Evolutionary conservation across 805 yeast genomes (phyloP).

Genomic region (Helenozyma baotianmanensis): DNA sequence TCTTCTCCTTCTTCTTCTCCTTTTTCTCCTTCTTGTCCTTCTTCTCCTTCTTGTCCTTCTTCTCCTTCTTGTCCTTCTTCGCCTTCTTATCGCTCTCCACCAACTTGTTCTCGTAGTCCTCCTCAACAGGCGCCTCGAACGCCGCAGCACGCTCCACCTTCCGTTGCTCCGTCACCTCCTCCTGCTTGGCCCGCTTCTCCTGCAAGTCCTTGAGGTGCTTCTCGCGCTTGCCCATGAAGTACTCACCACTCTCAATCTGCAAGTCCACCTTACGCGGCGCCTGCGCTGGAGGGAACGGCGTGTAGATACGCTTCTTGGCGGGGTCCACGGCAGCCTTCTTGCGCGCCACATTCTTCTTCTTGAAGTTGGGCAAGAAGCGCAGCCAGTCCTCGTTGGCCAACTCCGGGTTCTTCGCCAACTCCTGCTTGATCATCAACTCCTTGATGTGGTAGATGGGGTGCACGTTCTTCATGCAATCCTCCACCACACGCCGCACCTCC

Average conservation of each 20-base stretch:
- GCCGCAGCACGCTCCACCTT: conserved; percentile 71
- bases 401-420: conserved; percentile 91
- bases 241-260: conserved; percentile 97
- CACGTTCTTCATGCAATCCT: conserved; percentile 93
- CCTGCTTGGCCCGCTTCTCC: conserved; percentile 77
- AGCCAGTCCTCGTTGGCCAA: conserved; percentile 96
- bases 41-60: conserved; percentile 23
- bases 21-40: conserved; percentile 18
- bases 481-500: conserved; percentile 88
- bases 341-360: conserved; percentile 92
- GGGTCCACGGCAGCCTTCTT: conserved; percentile 72
- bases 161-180: conserved; percentile 58
- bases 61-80: conserved; percentile 19
- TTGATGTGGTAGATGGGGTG: conserved; percentile 98
- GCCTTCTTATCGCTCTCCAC: conserved; percentile 12
- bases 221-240: conserved; percentile 84
- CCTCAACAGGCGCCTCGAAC: conserved; percentile 84
- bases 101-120: conserved; percentile 42
- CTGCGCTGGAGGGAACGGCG: conserved; percentile 99
- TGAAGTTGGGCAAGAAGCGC: conserved; percentile 92
- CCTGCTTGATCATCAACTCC: conserved; percentile 96
- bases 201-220: conserved; percentile 66
- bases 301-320: conserved; percentile 68
- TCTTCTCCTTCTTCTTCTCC: conserved; percentile 19
- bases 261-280: conserved; percentile 95